Conservation (phyloP, 2,329 filamentous ascomycete species). For the Ophiostoma australiae region DNA sequence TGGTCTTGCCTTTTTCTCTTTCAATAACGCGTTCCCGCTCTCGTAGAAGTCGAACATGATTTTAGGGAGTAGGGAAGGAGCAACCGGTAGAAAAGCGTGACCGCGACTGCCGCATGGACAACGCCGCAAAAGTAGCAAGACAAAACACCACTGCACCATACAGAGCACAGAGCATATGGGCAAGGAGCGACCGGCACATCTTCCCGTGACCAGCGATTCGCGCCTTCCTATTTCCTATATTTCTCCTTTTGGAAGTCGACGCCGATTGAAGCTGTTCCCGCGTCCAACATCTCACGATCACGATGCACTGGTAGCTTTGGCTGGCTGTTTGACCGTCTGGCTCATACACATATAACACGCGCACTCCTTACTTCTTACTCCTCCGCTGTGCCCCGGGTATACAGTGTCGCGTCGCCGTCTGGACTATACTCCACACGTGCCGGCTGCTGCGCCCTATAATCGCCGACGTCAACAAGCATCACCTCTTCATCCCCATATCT, state of each 20-base stretch:
- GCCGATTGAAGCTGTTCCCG: not conserved
- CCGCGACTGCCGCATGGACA: conserved; percentile 21
- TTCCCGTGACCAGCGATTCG: not conserved
- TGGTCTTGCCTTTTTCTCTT: conserved; percentile 14
- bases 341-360: not conserved
- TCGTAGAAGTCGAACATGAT: not conserved
- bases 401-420: conserved; percentile 10
- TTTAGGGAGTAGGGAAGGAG: conserved; percentile 16
- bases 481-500: not conserved
- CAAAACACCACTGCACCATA: not conserved
- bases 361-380: not conserved
- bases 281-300: not conserved
- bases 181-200: conserved; percentile 1
- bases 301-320: not conserved
- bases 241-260: not conserved
- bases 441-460: conserved; percentile 16
- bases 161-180: not conserved
- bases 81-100: conserved; percentile 19
- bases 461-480: conserved; percentile 4
- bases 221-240: conserved; percentile 2
- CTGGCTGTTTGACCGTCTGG: not conserved
- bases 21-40: conserved; percentile 19
- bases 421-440: not conserved
- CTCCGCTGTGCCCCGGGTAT: not conserved
- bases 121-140: not conserved